These are phyloP conservation scores for Bothriochloa decipiens DNA, from an alignment of 176 grass and related monocot genomes.

Conservation along the genomic window DNA sequence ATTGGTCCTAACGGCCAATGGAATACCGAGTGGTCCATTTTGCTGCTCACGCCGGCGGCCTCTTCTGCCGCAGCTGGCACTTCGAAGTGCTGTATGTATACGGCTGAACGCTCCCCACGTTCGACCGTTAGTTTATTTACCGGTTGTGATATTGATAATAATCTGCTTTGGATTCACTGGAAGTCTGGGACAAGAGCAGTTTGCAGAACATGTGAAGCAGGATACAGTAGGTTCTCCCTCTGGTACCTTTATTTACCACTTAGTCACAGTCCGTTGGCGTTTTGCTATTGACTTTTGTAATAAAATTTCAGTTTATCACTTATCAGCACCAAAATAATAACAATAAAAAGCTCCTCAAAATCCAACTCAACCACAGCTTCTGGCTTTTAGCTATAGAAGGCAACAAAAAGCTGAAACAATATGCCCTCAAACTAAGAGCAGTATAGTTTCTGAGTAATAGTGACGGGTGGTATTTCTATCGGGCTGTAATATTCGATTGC, in stretches of 20 bases:
- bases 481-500: no score
- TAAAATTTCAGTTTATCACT: no score
- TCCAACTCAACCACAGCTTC: no score
- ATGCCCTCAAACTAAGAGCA: no score
- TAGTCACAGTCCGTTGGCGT: no score
- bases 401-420: no score
- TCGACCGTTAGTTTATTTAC: conserved; percentile 27
- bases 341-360: no score
- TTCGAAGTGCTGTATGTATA: not conserved
- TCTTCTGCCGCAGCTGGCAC: conserved; percentile 9
- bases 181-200: not conserved
- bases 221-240: not conserved
- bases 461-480: no score
- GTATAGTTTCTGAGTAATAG: no score
- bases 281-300: no score
- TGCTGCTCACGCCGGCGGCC: conserved; percentile 10
- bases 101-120: not conserved
- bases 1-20: not conserved
- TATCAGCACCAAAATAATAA: no score
- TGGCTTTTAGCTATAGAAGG: no score
- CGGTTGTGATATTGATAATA: not conserved
- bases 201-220: not conserved
- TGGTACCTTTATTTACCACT: not conserved
- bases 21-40: conserved; percentile 32
- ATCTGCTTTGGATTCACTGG: not conserved